Evolutionary conservation across 2,329 filamentous ascomycete species (phyloP).

Genomic region (Penicillium sp.): DNA sequence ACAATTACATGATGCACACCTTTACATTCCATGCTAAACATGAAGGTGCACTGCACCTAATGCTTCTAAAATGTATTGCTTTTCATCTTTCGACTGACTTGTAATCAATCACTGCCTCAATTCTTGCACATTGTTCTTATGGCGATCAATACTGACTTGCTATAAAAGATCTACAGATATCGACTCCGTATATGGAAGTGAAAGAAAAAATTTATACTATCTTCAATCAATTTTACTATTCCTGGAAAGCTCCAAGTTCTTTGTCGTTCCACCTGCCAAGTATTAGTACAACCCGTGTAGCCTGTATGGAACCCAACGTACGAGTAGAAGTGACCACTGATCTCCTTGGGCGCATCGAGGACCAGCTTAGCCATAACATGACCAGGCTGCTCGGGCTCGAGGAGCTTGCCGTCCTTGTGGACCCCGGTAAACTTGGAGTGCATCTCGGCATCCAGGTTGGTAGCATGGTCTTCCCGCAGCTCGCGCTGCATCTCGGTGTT

Average conservation of each 20-base stretch:
- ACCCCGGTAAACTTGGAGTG: slow-evolving; percentile 67
- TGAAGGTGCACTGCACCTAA: slow-evolving; percentile 54
- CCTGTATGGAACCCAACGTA: slow-evolving; percentile 23
- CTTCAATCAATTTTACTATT: slow-evolving; percentile 24
- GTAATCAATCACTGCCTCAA: slow-evolving; percentile 18
- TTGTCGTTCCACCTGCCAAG: slow-evolving; percentile 47
- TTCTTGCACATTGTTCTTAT: slow-evolving; percentile 21
- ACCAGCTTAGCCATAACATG: slow-evolving; percentile 81
- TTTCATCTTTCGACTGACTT: slow-evolving; percentile 67
- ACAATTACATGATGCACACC: slow-evolving; percentile 52
- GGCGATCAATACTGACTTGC: slow-evolving; percentile 31
- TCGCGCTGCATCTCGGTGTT: slow-evolving; percentile 50
- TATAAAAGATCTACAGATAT: slow-evolving; percentile 20
- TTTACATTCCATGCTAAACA: slow-evolving; percentile 65
- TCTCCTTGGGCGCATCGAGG: slow-evolving; percentile 61
- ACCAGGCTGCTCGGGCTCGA: slow-evolving; percentile 82
- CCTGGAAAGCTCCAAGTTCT: slow-evolving; percentile 46
- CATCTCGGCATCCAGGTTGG: slow-evolving; percentile 60
- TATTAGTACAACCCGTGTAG: slow-evolving; percentile 23
- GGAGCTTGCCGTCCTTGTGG: slow-evolving; percentile 69
- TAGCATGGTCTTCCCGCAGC: slow-evolving; percentile 71
- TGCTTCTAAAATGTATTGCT: slow-evolving; percentile 61
- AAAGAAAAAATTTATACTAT: slow-evolving; percentile 2
- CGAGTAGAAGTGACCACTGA: slow-evolving; percentile 74
- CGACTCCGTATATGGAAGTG: background rate